Evolutionary conservation across 306 rosid species (phyloP), one percentile per base, ranked within the genome.

Genomic region (Notholithocarpus densiflorus): DNA sequence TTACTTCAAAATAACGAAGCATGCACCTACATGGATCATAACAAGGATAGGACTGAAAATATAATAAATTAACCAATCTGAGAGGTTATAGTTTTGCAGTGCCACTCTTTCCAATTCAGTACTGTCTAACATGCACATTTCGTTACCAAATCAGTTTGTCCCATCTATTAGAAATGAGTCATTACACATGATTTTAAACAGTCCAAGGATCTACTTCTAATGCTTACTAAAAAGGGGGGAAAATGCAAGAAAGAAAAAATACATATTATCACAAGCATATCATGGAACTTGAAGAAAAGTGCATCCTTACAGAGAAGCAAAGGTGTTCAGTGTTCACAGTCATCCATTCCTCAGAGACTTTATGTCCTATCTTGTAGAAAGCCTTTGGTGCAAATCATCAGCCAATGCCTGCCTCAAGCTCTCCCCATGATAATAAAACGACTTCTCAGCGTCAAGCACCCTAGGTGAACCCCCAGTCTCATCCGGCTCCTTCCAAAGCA

Each of bases 381-480:
- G 98, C 82, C 95, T 92, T 23, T 90, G 98, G 85, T 92, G 98
- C 81, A 95, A 84, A 86, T 95, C 98, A 82, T 92, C 94, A 31
- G 98, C 97, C 26, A 95, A 75, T 29, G 92, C 96, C 78, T 92
- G 94, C 90, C 98, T 95, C 87, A 92, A 73, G 87, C 77, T 91
- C 78, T 92, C 98, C 68, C 96, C 97, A 61, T 83, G 87, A 87
- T 85, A 95, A 82, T 82, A 85, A 66, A 88, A 79, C 0, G 93
- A 83, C 68, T 91, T 93, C 88, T 95, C 98, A 2, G 64, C 86
- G 71, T 92, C 98, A 7, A 84, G 85, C 56, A 89, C 87, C 80
- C 97, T 81, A 0, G 98, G 94, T 1, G 83, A 90, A 59, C 81
- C 69, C 20, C 98, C 97, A 72, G 56, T 77, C 87, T 95, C 98